A percentile compares a stretch with the other conserved stretches of the same genome.
Conservation (phyloP, 169 alveolate genomes). For the Cryptosporidium sp. region DNA sequence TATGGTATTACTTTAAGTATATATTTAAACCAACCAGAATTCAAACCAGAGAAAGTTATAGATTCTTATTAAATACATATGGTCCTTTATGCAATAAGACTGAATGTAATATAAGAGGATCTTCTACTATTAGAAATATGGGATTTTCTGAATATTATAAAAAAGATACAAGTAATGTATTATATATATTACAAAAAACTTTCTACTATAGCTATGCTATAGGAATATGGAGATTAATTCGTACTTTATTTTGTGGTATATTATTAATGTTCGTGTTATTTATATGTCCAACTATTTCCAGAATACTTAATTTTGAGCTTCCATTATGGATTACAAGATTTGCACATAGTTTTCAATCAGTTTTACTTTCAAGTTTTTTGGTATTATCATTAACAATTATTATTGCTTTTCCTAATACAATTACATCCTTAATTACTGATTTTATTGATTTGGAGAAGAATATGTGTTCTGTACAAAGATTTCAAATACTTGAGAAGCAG, state of each 20-base stretch:
- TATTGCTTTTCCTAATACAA: slow-evolving; percentile 50
- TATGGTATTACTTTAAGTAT: slow-evolving; percentile 22
- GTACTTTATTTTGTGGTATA: slow-evolving; percentile 59
- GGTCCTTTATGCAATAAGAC: slow-evolving; percentile 72
- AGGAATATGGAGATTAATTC: slow-evolving; percentile 52
- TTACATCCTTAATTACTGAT: slow-evolving; percentile 21
- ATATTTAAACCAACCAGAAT: slow-evolving; percentile 76
- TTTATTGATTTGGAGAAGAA: slow-evolving; percentile 66
- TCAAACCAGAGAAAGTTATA: slow-evolving; percentile 62
- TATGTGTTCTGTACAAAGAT: slow-evolving; percentile 75
- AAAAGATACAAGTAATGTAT: slow-evolving; percentile 10
- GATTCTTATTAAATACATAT: slow-evolving; percentile 56
- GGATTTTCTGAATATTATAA: slow-evolving; percentile 46
- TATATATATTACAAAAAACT: slow-evolving; percentile 29
- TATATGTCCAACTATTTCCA: slow-evolving; percentile 56
- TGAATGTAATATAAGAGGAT: slow-evolving; percentile 60
- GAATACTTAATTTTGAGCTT: slow-evolving; percentile 33
- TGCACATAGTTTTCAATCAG: slow-evolving; percentile 47
- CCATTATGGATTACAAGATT: slow-evolving; percentile 56
- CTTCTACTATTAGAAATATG: slow-evolving; percentile 66
- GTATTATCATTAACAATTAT: slow-evolving; percentile 41
- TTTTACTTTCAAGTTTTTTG: slow-evolving; percentile 43
- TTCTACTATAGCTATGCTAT: slow-evolving; percentile 60
- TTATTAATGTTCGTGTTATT: slow-evolving; percentile 26
- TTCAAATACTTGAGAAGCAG: slow-evolving; percentile 59